Evolutionary conservation across 495 filamentous ascomycete genomes (phyloP).

Genomic region (Entonaema liquescens): DNA sequence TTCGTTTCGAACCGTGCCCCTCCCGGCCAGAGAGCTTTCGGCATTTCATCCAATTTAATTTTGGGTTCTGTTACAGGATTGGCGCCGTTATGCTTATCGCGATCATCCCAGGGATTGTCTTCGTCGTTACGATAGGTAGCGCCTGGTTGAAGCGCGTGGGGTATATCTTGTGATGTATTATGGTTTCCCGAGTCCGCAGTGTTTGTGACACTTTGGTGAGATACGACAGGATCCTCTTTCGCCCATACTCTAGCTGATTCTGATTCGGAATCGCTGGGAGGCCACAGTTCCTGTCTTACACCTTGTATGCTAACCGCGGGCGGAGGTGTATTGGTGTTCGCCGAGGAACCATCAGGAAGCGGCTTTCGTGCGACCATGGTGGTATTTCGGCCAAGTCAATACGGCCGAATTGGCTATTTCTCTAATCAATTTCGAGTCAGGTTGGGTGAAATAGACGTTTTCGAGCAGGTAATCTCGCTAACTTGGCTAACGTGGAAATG

Average conservation of each 20-base stretch:
- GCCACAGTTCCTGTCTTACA: slow-evolving; percentile 45
- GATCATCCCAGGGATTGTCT: slow-evolving; percentile 44
- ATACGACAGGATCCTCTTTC: slow-evolving; percentile 29
- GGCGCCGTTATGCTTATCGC: slow-evolving; percentile 9
- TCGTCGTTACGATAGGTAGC: slow-evolving; percentile 29
- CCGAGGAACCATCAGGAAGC: slow-evolving; percentile 45
- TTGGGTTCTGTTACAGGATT: slow-evolving; percentile 28
- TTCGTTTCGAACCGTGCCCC: slow-evolving; percentile 56
- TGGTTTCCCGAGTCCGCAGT: slow-evolving; percentile 18
- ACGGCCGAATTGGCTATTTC: slow-evolving; percentile 20
- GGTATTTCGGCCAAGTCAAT: slow-evolving; percentile 32
- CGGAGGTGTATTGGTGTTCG: slow-evolving; percentile 37
- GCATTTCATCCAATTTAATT: slow-evolving; percentile 41
- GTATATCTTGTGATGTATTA: slow-evolving; percentile 37
- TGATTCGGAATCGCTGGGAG: slow-evolving; percentile 47
- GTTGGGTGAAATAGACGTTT: neutral
- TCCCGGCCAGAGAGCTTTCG: slow-evolving; percentile 48
- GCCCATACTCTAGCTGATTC: slow-evolving; percentile 51
- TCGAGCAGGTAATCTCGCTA: slow-evolving; percentile 16
- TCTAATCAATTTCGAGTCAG: neutral
- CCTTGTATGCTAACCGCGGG: slow-evolving; percentile 45
- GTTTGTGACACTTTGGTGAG: slow-evolving; percentile 20
- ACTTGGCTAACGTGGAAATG: slow-evolving; percentile 4
- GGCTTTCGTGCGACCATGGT: slow-evolving; percentile 52
- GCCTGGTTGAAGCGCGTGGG: slow-evolving; percentile 38